phyloP scores from a whole-genome alignment of 805 yeast species.

The Yarrowia sp. region DNA sequence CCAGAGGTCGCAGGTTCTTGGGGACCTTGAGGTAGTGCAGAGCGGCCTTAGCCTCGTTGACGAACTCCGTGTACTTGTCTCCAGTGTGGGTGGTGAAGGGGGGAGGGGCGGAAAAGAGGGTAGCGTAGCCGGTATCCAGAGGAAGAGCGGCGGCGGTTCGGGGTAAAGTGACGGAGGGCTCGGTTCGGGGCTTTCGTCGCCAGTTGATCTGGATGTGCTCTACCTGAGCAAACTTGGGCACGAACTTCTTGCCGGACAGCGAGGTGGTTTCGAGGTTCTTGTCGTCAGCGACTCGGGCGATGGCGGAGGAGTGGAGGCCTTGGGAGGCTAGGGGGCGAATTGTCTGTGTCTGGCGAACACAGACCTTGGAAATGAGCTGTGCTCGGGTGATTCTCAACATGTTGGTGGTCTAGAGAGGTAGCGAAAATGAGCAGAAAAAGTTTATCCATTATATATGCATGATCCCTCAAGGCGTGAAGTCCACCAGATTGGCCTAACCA shows the following conservation, averaged over 20 bases:
- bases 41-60: neutral
- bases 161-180: conserved; percentile 23
- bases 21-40: conserved; percentile 32
- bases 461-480: conserved; percentile 19
- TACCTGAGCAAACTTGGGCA: conserved; percentile 36
- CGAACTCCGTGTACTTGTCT: neutral
- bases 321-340: conserved; percentile 15
- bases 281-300: conserved; percentile 10
- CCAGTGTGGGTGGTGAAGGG: neutral
- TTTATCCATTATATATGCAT: conserved; percentile 30
- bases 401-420: neutral
- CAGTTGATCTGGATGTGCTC: conserved; percentile 28
- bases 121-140: conserved; percentile 4
- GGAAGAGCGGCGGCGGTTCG: conserved; percentile 14
- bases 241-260: conserved; percentile 20
- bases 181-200: conserved; percentile 23
- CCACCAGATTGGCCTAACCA: neutral
- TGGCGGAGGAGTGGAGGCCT: conserved; percentile 11
- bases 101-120: neutral
- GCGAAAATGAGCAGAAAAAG: conserved; percentile 19
- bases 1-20: conserved; percentile 37
- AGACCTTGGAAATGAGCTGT: conserved; percentile 36
- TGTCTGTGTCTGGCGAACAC: conserved; percentile 30
- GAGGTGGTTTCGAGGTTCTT: conserved; percentile 31
- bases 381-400: conserved; percentile 35